Evolutionary conservation across 148 eudicot genomes (phyloP).

Genomic region (Suaeda aralocaspica): DNA sequence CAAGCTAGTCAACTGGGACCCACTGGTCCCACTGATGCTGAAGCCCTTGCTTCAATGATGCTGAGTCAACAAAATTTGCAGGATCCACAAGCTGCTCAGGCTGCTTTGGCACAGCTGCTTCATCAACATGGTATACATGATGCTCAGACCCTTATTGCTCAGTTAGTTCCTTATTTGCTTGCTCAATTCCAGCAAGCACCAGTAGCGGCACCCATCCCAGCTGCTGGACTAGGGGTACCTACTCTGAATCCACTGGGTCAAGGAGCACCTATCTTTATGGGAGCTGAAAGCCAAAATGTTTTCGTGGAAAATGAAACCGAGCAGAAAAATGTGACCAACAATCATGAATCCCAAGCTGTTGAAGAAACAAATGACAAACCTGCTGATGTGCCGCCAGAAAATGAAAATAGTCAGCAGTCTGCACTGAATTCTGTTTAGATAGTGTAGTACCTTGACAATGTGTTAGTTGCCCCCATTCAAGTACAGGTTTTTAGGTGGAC

Average conservation of each 20-base stretch:
- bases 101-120: conserved; percentile 34
- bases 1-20: conserved; percentile 34
- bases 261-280: conserved; percentile 17
- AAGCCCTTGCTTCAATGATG: conserved; percentile 36
- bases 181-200: conserved; percentile 33
- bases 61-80: conserved; percentile 35
- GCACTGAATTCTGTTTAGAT: neutral
- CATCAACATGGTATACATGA: conserved; percentile 40
- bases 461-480: neutral
- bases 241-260: conserved; percentile 7
- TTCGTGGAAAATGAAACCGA: conserved; percentile 12
- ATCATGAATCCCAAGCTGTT: conserved; percentile 18
- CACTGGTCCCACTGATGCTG: conserved; percentile 37
- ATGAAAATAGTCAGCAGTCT: neutral
- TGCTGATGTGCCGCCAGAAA: conserved; percentile 15
- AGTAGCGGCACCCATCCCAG: conserved; percentile 22
- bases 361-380: conserved; percentile 1
- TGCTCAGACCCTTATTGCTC: conserved; percentile 36
- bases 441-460: neutral
- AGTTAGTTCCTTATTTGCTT: conserved; percentile 36
- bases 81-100: conserved; percentile 40
- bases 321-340: conserved; percentile 8
- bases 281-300: conserved; percentile 7
- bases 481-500: too few species aligned
- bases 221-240: conserved; percentile 11